These are phyloP conservation scores for Glycine tomentella DNA, from an alignment of 306 rosid genomes.

Conservation along the genomic window DNA sequence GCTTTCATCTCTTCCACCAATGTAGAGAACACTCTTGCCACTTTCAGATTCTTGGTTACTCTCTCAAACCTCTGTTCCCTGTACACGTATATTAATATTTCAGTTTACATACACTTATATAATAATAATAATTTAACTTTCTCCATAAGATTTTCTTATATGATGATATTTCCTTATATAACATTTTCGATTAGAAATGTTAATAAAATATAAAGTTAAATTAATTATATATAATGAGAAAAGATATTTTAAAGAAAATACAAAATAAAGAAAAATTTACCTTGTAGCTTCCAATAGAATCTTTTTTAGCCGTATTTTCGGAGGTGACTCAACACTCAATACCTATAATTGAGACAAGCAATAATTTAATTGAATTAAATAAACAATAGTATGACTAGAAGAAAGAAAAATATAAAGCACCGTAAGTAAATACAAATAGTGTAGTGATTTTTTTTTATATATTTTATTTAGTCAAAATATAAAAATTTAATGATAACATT, in stretches of 20 bases:
- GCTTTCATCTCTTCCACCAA: slow-evolving; percentile 84
- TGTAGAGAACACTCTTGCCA: slow-evolving; percentile 72
- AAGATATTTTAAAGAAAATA: background rate
- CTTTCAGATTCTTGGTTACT: slow-evolving; percentile 65
- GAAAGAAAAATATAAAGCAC: background rate
- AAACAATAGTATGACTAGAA: too few relatives aligned
- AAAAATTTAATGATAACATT: too few relatives aligned
- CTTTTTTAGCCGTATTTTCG: slow-evolving; percentile 63
- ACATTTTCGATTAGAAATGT: background rate
- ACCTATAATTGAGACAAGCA: slow-evolving; percentile 51
- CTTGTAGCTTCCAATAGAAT: slow-evolving; percentile 77
- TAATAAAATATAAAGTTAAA: background rate
- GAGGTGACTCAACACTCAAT: slow-evolving; percentile 59
- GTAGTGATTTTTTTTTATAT: background rate
- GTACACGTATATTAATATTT: background rate
- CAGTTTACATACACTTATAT: too few relatives aligned
- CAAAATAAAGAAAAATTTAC: slow-evolving; percentile 43
- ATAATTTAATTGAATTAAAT: too few relatives aligned
- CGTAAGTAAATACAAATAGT: background rate
- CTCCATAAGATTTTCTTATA: too few relatives aligned
- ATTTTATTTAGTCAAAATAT: too few relatives aligned
- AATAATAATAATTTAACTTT: too few relatives aligned
- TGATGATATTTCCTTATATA: background rate
- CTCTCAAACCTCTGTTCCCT: slow-evolving; percentile 79
- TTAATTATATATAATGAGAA: background rate